Conservation (phyloP, 305 asterid genomes). For the Fraxinus platypoda region DNA sequence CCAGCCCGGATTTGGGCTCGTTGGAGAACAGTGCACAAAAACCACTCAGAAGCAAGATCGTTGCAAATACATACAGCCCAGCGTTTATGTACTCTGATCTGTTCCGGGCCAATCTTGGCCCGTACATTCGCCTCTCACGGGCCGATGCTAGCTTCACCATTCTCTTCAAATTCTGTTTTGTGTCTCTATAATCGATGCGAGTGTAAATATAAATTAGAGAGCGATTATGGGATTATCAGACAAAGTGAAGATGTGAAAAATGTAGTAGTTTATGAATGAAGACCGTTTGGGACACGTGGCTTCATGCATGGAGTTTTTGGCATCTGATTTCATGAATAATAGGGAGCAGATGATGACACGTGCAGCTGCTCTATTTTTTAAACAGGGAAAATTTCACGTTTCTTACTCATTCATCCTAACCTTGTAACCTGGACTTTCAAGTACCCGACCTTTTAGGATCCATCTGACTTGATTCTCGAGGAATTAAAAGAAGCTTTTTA, state of each 20-base stretch:
- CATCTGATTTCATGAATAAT: not conserved
- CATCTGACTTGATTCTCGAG: not conserved
- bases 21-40: slow-evolving; percentile 57
- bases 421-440: not conserved
- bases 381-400: not conserved
- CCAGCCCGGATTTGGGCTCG: slow-evolving; percentile 70
- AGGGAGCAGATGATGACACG: not conserved
- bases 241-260: not conserved
- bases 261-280: not conserved
- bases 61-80: slow-evolving; percentile 68
- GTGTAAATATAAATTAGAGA: not conserved
- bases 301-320: not conserved
- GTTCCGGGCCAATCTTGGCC: slow-evolving; percentile 56
- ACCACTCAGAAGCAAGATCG: slow-evolving; percentile 63
- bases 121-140: slow-evolving; percentile 76
- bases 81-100: slow-evolving; percentile 85
- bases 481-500: too few species aligned
- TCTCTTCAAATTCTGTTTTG: not conserved
- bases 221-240: not conserved
- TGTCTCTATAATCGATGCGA: not conserved
- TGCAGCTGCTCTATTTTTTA: not conserved
- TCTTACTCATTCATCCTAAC: not conserved
- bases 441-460: not conserved
- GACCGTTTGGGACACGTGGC: not conserved
- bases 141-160: slow-evolving; percentile 96